These are phyloP conservation scores for Strigomonas culicis DNA, from an alignment of 208 protist species.

Conservation along the genomic window DNA sequence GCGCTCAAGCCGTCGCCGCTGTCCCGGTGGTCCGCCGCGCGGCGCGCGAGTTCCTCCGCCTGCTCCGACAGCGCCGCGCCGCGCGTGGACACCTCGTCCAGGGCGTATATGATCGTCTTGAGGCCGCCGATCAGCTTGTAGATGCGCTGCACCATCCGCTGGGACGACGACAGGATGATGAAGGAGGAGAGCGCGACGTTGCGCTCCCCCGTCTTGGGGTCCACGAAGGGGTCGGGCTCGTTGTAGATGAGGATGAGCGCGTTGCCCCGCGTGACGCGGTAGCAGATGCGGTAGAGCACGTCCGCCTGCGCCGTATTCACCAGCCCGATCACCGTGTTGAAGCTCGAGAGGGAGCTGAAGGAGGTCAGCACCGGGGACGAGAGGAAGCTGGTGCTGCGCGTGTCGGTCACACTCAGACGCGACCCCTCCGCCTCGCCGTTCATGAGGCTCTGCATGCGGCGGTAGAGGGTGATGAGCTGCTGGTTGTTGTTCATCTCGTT, in stretches of 20 bases:
- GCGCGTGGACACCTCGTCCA: conserved; percentile 37
- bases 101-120: conserved; percentile 83
- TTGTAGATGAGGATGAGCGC: conserved; percentile 44
- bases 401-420: neutral
- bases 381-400: conserved; percentile 3
- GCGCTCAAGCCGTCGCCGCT: too few species aligned
- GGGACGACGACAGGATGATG: conserved; percentile 88
- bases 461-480: conserved; percentile 21
- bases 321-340: conserved; percentile 24
- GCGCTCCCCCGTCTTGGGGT: conserved; percentile 29
- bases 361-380: too few species aligned
- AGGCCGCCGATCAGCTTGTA: conserved; percentile 86
- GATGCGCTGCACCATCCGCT: conserved; percentile 62
- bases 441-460: conserved; percentile 7
- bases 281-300: conserved; percentile 83
- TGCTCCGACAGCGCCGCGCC: conserved; percentile 1
- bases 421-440: neutral
- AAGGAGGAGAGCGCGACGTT: conserved; percentile 79
- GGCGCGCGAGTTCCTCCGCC: neutral
- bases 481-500: conserved; percentile 46
- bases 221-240: conserved; percentile 48
- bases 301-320: conserved; percentile 16
- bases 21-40: neutral
- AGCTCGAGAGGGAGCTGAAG: conserved; percentile 1
- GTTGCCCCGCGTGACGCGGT: conserved; percentile 91